Percentiles rank a stretch among this genome's conserved stretches.
phyloP scores from a whole-genome alignment of 78 protist genomes.

The Mastigamoeba balamuthi region DNA sequence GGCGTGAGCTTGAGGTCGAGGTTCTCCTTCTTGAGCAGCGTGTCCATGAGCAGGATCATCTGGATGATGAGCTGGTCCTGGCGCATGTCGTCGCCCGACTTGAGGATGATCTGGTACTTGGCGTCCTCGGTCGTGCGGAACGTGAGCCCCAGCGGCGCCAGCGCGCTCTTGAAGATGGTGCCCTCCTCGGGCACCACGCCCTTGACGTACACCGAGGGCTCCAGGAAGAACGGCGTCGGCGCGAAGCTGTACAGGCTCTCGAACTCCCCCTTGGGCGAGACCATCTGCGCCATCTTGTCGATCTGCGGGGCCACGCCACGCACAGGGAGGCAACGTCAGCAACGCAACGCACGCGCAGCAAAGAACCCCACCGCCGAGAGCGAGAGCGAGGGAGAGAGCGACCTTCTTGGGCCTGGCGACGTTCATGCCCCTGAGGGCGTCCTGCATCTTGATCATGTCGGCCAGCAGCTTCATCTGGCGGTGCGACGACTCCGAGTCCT shows the following conservation, averaged over 20 bases:
- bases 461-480: not conserved
- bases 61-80: conserved; percentile 94
- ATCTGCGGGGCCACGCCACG: conserved; percentile 1
- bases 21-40: conserved; percentile 57
- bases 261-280: not conserved
- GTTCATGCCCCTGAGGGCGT: not conserved
- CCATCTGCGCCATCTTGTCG: conserved; percentile 11
- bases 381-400: not conserved
- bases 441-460: not conserved
- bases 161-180: conserved; percentile 58
- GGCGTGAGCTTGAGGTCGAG: conserved; percentile 87
- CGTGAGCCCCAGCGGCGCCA: conserved; percentile 41
- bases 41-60: conserved; percentile 82
- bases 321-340: not conserved
- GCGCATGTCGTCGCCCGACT: conserved; percentile 88
- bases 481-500: not conserved
- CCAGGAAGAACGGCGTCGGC: conserved; percentile 9
- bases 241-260: not conserved
- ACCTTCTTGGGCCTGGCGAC: conserved; percentile 3
- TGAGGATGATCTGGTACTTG: conserved; percentile 66
- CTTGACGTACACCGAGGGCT: conserved; percentile 1
- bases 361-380: too few relatives aligned
- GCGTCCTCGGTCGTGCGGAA: conserved; percentile 20
- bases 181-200: conserved; percentile 5
- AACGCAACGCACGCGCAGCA: too few relatives aligned